phyloP scores from a whole-genome alignment of 352 stramenopile genomes.

The Phytophthora pluvialis region DNA sequence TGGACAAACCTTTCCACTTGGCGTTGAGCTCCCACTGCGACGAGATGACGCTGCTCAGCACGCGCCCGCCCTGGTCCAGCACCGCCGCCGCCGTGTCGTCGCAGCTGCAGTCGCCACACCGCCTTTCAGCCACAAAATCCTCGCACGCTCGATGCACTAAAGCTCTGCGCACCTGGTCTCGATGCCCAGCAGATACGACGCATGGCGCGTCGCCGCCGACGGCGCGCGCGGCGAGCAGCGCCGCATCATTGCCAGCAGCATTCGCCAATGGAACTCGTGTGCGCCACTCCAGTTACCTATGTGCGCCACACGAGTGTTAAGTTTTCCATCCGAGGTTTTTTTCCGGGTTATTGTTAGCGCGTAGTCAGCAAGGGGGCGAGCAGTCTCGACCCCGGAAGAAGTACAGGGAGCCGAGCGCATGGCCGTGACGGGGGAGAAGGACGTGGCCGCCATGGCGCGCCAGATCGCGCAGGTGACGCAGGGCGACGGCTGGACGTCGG shows the following conservation, averaged over 20 bases:
- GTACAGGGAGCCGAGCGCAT: neutral
- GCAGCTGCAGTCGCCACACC: conserved; percentile 62
- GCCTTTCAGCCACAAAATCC: neutral
- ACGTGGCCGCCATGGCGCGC: conserved; percentile 72
- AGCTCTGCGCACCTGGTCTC: conserved; percentile 78
- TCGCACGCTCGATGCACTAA: neutral
- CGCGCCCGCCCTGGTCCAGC: conserved; percentile 88
- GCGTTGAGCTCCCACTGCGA: conserved; percentile 93
- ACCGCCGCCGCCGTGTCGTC: conserved; percentile 95
- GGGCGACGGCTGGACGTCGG: conserved; percentile 67
- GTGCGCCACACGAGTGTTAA: conserved; percentile 1
- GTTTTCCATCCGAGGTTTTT: conserved; percentile 18
- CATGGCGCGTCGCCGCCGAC: conserved; percentile 17
- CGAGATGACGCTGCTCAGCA: conserved; percentile 94
- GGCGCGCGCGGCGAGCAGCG: neutral
- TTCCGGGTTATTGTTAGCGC: conserved; percentile 25
- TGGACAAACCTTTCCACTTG: conserved; percentile 74
- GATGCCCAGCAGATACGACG: conserved; percentile 93
- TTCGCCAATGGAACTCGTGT: neutral
- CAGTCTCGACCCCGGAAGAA: conserved; percentile 4
- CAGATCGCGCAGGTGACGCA: conserved; percentile 73
- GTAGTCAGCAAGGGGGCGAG: conserved; percentile 19
- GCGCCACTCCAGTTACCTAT: neutral
- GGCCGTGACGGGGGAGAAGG: conserved; percentile 46
- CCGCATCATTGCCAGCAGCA: conserved; percentile 1